Evolutionary conservation across 768 basidiomycete genomes (phyloP).

Genomic region (Peribolospora kevripleyi): DNA sequence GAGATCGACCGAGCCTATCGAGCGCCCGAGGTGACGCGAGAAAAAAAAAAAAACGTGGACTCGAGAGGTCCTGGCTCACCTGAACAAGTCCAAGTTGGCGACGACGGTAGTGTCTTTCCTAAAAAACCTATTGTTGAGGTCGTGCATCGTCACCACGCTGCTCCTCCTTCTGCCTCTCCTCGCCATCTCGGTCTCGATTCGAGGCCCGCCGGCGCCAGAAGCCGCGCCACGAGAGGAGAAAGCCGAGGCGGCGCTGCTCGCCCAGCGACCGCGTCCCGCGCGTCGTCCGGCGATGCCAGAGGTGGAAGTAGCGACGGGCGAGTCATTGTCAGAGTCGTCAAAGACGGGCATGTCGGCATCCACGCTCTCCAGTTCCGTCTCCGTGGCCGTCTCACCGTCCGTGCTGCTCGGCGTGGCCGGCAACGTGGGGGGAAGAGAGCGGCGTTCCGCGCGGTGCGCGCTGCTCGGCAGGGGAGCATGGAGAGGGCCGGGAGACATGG

Average conservation of each 20-base stretch:
- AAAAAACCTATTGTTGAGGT: slow-evolving; percentile 74
- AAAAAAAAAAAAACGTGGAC: slow-evolving; percentile 12
- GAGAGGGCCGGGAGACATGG: too few species aligned
- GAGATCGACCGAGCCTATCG: too few species aligned
- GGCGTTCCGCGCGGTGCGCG: too few species aligned
- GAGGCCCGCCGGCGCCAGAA: too few species aligned
- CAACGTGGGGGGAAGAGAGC: not conserved
- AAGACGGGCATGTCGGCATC: not conserved
- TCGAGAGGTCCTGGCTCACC: slow-evolving; percentile 25
- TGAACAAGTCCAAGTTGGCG: slow-evolving; percentile 55
- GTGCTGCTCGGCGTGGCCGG: not conserved
- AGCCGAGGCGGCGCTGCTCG: too few species aligned
- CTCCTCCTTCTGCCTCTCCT: not conserved
- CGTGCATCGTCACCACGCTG: slow-evolving; percentile 41
- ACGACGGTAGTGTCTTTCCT: slow-evolving; percentile 60
- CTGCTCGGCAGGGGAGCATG: too few species aligned
- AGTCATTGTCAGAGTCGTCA: not conserved
- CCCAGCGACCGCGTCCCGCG: too few species aligned
- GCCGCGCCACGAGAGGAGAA: too few species aligned
- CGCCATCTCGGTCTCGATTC: not conserved
- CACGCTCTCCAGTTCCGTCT: slow-evolving; percentile 44
- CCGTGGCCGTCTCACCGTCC: slow-evolving; percentile 25
- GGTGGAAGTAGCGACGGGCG: too few species aligned
- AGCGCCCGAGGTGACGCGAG: not conserved
- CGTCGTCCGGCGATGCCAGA: too few species aligned